Evolutionary conservation across 768 basidiomycete genomes (phyloP).

Genomic region (Galerina marginata): DNA sequence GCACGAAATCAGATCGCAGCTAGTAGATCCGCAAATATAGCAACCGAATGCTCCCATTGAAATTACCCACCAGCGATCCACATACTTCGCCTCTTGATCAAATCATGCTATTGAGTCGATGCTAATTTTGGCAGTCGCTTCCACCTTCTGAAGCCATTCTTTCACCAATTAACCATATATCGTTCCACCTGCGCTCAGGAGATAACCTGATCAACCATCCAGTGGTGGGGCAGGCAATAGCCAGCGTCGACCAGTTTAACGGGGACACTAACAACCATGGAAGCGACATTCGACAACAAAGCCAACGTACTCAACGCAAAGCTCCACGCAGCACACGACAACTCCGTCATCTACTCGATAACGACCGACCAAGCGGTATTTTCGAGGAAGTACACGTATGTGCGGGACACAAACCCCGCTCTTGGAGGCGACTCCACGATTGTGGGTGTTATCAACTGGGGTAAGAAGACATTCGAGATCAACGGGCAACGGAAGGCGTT

Average conservation of each 20-base stretch:
- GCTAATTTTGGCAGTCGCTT: too few relatives aligned
- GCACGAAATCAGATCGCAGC: constrained; percentile 1
- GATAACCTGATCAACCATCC: too few relatives aligned
- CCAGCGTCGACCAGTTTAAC: too few relatives aligned
- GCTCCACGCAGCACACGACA: constrained; percentile 48
- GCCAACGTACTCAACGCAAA: constrained; percentile 51
- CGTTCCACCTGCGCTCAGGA: too few relatives aligned
- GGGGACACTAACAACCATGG: constrained; percentile 36
- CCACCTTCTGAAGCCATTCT: too few relatives aligned
- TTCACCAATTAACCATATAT: too few relatives aligned
- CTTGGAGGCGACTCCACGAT: constrained; percentile 34
- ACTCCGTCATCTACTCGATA: constrained; percentile 49
- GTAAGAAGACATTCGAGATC: constrained; percentile 53
- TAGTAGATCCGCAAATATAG: constrained; percentile 3
- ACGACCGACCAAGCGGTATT: constrained; percentile 48
- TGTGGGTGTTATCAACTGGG: constrained; percentile 58
- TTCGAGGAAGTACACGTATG: constrained; percentile 48
- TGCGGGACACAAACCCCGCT: constrained; percentile 53
- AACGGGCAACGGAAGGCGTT: constrained; percentile 45
- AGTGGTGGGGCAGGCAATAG: too few relatives aligned
- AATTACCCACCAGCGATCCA: neutral
- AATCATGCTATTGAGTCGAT: too few relatives aligned
- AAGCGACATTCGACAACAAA: constrained; percentile 57
- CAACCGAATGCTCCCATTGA: neutral
- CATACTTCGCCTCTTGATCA: too few relatives aligned